Evolutionary conservation across 768 basidiomycete genomes (phyloP), one percentile per base, ranked within the genome.

Genomic region (Thelephora aurantiotincta): DNA sequence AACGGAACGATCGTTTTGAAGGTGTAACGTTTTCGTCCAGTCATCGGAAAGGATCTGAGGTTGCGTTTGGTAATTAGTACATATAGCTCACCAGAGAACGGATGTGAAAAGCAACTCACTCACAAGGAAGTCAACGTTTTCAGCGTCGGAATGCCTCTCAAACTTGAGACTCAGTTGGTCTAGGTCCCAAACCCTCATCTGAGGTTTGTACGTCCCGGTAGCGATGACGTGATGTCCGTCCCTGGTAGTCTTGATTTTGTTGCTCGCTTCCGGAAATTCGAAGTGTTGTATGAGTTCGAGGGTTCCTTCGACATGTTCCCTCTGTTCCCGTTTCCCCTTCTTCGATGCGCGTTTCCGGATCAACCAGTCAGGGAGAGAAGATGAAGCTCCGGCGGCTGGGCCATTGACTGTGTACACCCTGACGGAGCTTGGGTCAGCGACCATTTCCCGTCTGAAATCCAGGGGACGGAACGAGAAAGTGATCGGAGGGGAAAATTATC

Each of bases 341-440:
- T 72, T 73, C 23, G 71, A 70, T 0, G 74, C 71, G 37, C 87
- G 75, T 58, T 84, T 83, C 35, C 75, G 72, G 2, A 76, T 84
- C 42, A 96, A 75, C 92, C 92, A 96, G 66, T 94, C 90, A 1
- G 91, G 92, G n/a, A 96, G 73, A 34, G 91, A 83, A 0, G 91
- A 84, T 1, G 90, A 86, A 0, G 89, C 89, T 7, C 88, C 84
- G 1, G 85, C 77, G 5, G 83, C 75, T 9, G 89, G 81, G 16
- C 94, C 94, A 58, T 97, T 97, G 57, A 97, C 92, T 18, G 92
- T 96, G 69, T 98, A 98, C 35, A 94, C 87, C 62, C 83, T 89
- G 52, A 84, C 80, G 47, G 68, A 60, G 53, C 57, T 63, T 44
- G 68, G 60, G 50, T 68, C 68, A 11, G 57, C 35, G 30, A 49